Evolutionary conservation across 2,329 filamentous ascomycete species (phyloP).

Genomic region (Trichoderma harzianum): DNA sequence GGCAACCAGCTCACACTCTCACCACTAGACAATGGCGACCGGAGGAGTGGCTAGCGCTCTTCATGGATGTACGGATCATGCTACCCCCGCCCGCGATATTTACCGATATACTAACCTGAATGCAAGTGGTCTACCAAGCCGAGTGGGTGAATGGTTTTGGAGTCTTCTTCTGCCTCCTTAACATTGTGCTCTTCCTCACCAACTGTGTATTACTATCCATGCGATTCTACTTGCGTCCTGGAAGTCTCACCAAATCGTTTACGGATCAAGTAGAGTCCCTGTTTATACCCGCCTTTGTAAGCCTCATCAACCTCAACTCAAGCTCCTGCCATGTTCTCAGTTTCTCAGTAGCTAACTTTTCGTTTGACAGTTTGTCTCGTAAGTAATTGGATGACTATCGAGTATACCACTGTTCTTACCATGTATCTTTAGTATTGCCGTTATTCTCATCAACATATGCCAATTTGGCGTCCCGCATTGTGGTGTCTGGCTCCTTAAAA

Average conservation of each 20-base stretch:
- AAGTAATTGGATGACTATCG: constrained; percentile 23
- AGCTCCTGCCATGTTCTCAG: neutral
- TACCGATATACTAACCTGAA: neutral
- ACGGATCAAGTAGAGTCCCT: constrained; percentile 74
- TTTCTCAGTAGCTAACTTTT: neutral
- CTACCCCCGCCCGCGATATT: neutral
- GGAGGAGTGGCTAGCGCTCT: constrained; percentile 56
- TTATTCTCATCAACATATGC: constrained; percentile 73
- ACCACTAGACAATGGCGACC: constrained; percentile 44
- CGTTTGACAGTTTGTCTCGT: constrained; percentile 41
- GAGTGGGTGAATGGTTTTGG: constrained; percentile 58
- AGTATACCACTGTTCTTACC: neutral
- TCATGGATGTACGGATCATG: constrained; percentile 25
- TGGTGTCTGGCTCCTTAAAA: constrained; percentile 58
- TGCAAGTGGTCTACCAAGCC: constrained; percentile 29
- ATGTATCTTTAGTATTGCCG: constrained; percentile 50
- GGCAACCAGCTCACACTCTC: neutral
- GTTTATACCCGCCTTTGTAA: constrained; percentile 67
- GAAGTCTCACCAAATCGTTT: constrained; percentile 68
- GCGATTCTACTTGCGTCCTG: constrained; percentile 67
- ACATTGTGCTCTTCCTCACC: constrained; percentile 58
- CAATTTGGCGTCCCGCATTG: constrained; percentile 67
- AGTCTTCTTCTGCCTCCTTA: constrained; percentile 59
- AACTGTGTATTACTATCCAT: constrained; percentile 63
- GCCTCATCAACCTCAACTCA: neutral